Conservation (phyloP, 2,329 filamentous ascomycete genomes). For the Cladosporium velox region DNA sequence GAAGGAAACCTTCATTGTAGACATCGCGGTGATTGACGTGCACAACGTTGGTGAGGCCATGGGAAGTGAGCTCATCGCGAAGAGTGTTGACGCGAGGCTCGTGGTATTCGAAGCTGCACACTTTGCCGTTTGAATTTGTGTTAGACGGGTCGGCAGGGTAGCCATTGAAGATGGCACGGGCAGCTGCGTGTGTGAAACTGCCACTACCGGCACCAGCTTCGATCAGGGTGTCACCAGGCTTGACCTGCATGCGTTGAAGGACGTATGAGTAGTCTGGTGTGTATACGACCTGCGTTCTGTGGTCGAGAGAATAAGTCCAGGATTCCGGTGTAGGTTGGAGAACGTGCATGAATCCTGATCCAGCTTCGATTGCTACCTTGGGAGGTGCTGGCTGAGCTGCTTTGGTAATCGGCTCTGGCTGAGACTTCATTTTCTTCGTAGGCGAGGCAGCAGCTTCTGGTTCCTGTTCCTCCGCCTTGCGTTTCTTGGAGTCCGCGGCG, state of each 20-base stretch:
- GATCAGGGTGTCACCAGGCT: conserved; percentile 72
- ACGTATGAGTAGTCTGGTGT: conserved; percentile 86
- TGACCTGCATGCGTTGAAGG: conserved; percentile 71
- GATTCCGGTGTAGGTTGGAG: conserved; percentile 78
- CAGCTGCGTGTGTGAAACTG: conserved; percentile 79
- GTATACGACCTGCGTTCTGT: conserved; percentile 84
- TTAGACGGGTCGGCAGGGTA: conserved; percentile 49
- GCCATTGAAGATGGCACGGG: conserved; percentile 73
- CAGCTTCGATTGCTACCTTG: conserved; percentile 58
- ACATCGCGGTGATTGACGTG: conserved; percentile 77
- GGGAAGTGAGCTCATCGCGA: conserved; percentile 66
- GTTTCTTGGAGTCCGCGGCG: conserved; percentile 39
- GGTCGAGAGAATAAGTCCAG: conserved; percentile 78
- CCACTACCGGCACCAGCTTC: conserved; percentile 82
- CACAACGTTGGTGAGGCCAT: conserved; percentile 66
- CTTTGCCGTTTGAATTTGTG: conserved; percentile 55
- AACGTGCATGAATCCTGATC: conserved; percentile 73
- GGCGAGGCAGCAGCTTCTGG: conserved; percentile 31
- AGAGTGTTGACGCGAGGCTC: conserved; percentile 70
- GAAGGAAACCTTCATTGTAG: conserved; percentile 71
- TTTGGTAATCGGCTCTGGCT: conserved; percentile 21
- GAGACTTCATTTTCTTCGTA: conserved; percentile 39
- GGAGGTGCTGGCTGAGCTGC: neutral
- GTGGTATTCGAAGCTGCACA: conserved; percentile 84
- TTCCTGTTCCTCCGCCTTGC: conserved; percentile 43